These are phyloP conservation scores for Globisporangium nodosum DNA, from an alignment of 352 stramenopile genomes.

Conservation along the genomic window DNA sequence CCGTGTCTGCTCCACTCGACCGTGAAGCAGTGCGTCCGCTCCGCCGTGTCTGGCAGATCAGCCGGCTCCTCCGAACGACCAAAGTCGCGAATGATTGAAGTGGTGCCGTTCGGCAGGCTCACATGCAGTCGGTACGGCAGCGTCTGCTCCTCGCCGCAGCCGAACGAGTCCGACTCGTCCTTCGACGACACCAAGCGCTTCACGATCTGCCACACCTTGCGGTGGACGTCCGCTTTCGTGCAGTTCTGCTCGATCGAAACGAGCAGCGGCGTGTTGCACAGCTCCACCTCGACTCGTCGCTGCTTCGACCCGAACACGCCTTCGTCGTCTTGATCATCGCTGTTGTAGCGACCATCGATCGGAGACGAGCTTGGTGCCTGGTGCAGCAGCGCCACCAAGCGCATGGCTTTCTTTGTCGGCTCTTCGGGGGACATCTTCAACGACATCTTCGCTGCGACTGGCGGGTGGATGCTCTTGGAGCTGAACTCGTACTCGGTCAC, in stretches of 20 bases:
- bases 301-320: slow-evolving; percentile 21
- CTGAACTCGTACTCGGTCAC: slow-evolving; percentile 63
- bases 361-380: slow-evolving; percentile 57
- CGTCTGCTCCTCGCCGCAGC: slow-evolving; percentile 24
- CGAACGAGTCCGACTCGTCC: slow-evolving; percentile 20
- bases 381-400: slow-evolving; percentile 66
- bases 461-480: slow-evolving; percentile 48
- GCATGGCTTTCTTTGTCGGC: slow-evolving; percentile 40
- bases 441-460: slow-evolving; percentile 20
- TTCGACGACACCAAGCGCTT: slow-evolving; percentile 51
- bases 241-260: slow-evolving; percentile 56
- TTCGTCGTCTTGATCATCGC: slow-evolving; percentile 10
- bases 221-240: slow-evolving; percentile 67
- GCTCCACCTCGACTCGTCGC: slow-evolving; percentile 62
- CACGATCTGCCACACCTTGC: slow-evolving; percentile 79
- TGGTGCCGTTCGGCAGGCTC: slow-evolving; percentile 40
- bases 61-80: slow-evolving; percentile 40
- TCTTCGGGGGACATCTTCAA: slow-evolving; percentile 4
- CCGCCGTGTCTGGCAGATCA: slow-evolving; percentile 28
- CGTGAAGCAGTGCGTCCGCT: slow-evolving; percentile 56
- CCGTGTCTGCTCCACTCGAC: slow-evolving; percentile 77
- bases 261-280: slow-evolving; percentile 73
- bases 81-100: slow-evolving; percentile 39
- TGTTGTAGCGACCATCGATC: slow-evolving; percentile 29
- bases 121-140: slow-evolving; percentile 71